These are phyloP conservation scores for Guadua angustifolia DNA, from an alignment of 176 grass and related monocot genomes.

Conservation along the genomic window DNA sequence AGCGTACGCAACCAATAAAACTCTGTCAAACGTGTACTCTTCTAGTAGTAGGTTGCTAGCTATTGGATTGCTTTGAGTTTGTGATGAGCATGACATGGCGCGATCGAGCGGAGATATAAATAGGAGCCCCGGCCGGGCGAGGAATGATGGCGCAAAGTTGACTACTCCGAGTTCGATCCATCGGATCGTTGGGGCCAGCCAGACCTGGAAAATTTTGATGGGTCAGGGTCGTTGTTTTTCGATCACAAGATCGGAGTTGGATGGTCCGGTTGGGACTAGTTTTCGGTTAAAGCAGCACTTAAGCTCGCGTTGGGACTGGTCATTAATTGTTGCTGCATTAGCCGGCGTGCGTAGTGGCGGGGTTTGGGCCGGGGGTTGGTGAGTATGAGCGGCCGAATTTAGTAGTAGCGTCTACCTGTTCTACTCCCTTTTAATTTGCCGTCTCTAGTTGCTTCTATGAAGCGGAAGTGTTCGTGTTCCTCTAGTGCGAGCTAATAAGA, in stretches of 20 bases:
- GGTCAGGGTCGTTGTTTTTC: neutral
- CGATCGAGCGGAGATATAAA: conserved; percentile 17
- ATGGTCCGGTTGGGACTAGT: conserved; percentile 15
- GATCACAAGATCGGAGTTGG: conserved; percentile 24
- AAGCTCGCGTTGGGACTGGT: conserved; percentile 5
- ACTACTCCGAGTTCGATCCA: conserved; percentile 1
- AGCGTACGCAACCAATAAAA: neutral
- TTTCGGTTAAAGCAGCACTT: conserved; percentile 51
- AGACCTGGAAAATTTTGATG: neutral
- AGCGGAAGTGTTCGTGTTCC: conserved; percentile 3
- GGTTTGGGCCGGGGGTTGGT: conserved; percentile 30
- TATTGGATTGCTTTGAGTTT: neutral
- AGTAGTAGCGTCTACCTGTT: neutral
- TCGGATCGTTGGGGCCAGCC: neutral
- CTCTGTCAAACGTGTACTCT: neutral
- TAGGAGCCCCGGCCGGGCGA: neutral
- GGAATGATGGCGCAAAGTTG: conserved; percentile 52
- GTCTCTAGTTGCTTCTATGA: neutral
- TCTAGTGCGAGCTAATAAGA: conserved; percentile 8
- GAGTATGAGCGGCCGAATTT: conserved; percentile 11
- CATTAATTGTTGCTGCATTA: conserved; percentile 56
- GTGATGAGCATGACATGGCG: conserved; percentile 32
- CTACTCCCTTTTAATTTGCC: neutral
- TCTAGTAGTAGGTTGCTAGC: neutral
- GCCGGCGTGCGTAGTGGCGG: conserved; percentile 57